phyloP scores from a whole-genome alignment of 495 filamentous ascomycete genomes.

The Barbatosphaeria neglecta region DNA sequence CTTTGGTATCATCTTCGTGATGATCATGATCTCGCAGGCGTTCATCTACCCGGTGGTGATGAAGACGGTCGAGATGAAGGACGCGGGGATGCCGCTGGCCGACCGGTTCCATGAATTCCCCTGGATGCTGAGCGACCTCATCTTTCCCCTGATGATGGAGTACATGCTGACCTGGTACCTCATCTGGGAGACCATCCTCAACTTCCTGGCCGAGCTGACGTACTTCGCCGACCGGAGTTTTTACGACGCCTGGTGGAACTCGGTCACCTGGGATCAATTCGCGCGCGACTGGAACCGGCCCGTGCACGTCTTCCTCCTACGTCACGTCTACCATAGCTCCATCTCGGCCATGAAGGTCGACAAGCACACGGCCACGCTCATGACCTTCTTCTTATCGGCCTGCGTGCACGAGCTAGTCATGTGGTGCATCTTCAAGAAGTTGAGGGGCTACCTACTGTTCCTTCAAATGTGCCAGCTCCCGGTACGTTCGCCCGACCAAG shows the following conservation, averaged over 20 bases:
- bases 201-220: slow-evolving; percentile 62
- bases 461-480: slow-evolving; percentile 63
- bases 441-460: slow-evolving; percentile 58
- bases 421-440: slow-evolving; percentile 66
- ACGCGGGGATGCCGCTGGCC: slow-evolving; percentile 43
- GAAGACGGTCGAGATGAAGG: slow-evolving; percentile 51
- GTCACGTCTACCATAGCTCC: slow-evolving; percentile 64
- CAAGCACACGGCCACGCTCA: slow-evolving; percentile 56
- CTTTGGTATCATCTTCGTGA: slow-evolving; percentile 56
- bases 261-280: slow-evolving; percentile 52
- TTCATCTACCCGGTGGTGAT: slow-evolving; percentile 56
- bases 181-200: slow-evolving; percentile 72
- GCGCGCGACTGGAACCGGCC: slow-evolving; percentile 63
- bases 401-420: slow-evolving; percentile 65
- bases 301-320: slow-evolving; percentile 59
- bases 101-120: slow-evolving; percentile 55
- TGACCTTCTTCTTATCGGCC: slow-evolving; percentile 61
- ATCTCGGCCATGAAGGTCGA: slow-evolving; percentile 59
- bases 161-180: slow-evolving; percentile 62
- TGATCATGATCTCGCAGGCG: slow-evolving; percentile 45
- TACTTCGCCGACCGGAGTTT: slow-evolving; percentile 67
- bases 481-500: slow-evolving; percentile 10
- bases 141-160: slow-evolving; percentile 68
- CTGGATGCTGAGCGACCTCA: slow-evolving; percentile 54
- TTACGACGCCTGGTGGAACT: slow-evolving; percentile 65